Percentiles rank a stretch among this genome's conserved stretches.
These are phyloP conservation scores for Melastoma malabathricum DNA, from an alignment of 345 rosid genomes.

Conservation along the genomic window DNA sequence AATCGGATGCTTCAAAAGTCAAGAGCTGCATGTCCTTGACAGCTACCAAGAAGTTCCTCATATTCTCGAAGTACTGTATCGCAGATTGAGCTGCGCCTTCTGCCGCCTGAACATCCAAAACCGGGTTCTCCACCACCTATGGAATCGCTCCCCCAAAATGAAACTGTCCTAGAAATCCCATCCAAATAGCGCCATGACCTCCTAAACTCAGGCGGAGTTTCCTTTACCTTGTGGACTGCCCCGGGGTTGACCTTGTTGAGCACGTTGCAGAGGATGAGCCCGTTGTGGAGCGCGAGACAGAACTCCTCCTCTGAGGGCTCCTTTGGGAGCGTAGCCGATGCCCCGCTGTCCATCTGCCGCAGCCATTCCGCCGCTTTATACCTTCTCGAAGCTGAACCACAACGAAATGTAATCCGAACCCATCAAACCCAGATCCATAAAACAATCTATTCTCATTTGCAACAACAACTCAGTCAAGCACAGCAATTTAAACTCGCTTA, in stretches of 20 bases:
- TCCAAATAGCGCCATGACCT: background rate
- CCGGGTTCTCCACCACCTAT: conserved; percentile 78
- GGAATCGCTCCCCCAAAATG: background rate
- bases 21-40: conserved; percentile 89
- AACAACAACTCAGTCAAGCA: no score
- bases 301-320: conserved; percentile 78
- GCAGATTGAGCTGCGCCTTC: conserved; percentile 98
- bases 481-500: no score
- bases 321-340: conserved; percentile 38
- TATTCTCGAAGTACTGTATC: conserved; percentile 92
- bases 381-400: conserved; percentile 58
- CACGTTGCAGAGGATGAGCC: conserved; percentile 89
- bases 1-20: conserved; percentile 88
- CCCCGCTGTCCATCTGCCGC: conserved; percentile 68
- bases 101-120: conserved; percentile 48
- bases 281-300: conserved; percentile 61
- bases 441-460: no score
- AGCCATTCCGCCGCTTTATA: conserved; percentile 88
- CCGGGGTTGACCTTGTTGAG: conserved; percentile 96
- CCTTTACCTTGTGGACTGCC: conserved; percentile 65
- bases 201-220: no score
- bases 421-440: no score
- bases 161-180: background rate
- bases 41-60: conserved; percentile 90
- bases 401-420: background rate